Evolutionary conservation across 2,329 filamentous ascomycete species (phyloP).

Genomic region (Fusarium lateritium): DNA sequence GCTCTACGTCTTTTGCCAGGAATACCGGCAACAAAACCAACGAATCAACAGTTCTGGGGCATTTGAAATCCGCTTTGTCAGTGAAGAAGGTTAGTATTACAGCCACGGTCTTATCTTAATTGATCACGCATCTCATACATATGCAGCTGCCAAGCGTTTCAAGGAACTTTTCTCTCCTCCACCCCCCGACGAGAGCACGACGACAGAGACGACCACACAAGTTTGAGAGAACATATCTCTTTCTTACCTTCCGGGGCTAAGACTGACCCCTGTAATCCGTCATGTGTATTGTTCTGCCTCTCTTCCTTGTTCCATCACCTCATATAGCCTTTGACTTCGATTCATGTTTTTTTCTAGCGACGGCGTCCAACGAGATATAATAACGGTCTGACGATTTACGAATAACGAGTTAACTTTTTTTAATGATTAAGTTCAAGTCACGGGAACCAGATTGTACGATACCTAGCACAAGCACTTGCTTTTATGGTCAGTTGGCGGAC

Average conservation of each 20-base stretch:
- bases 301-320: conserved; percentile 18
- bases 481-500: conserved; percentile 30
- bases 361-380: conserved; percentile 31
- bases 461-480: conserved; percentile 27
- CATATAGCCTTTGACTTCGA: conserved; percentile 34
- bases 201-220: conserved; percentile 32
- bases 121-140: conserved; percentile 23
- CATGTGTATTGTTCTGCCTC: conserved; percentile 3
- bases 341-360: conserved; percentile 37
- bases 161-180: conserved; percentile 57
- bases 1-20: conserved; percentile 71
- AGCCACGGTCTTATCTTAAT: neutral
- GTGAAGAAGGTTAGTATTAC: conserved; percentile 55
- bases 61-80: conserved; percentile 67
- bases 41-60: conserved; percentile 63
- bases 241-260: neutral
- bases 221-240: conserved; percentile 4
- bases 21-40: conserved; percentile 68
- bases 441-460: conserved; percentile 48
- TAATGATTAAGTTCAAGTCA: conserved; percentile 24
- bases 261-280: conserved; percentile 6
- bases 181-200: conserved; percentile 33
- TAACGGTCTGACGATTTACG: conserved; percentile 46
- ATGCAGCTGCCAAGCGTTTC: conserved; percentile 54
- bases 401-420: conserved; percentile 44